phyloP scores from a whole-genome alignment of 257 asterid genomes.

The Agastache rugosa region DNA sequence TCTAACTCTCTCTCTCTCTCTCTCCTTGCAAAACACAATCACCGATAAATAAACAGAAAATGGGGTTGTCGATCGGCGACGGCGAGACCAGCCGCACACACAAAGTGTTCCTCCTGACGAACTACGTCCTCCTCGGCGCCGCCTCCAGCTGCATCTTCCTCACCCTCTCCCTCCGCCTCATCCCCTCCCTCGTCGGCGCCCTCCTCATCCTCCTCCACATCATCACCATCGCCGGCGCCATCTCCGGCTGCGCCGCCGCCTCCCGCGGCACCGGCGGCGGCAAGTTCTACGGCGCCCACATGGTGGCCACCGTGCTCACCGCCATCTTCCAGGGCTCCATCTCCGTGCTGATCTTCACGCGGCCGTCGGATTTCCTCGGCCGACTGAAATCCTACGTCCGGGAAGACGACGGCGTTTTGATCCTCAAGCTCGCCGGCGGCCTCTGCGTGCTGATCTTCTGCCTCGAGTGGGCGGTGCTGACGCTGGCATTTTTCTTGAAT shows the following conservation, averaged over 20 bases:
- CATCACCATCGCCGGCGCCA: conserved; percentile 68
- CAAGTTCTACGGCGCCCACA: conserved; percentile 81
- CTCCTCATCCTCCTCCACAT: conserved; percentile 78
- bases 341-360: conserved; percentile 76
- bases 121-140: conserved; percentile 72
- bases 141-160: conserved; percentile 84
- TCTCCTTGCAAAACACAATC: neutral
- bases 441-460: conserved; percentile 69
- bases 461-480: conserved; percentile 84
- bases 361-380: conserved; percentile 67
- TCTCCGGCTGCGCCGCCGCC: conserved; percentile 76
- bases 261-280: conserved; percentile 51
- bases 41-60: neutral
- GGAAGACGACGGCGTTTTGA: conserved; percentile 75
- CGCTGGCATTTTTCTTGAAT: conserved; percentile 77
- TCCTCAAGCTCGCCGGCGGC: conserved; percentile 78
- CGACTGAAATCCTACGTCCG: conserved; percentile 77
- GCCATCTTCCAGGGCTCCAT: conserved; percentile 93
- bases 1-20: neutral
- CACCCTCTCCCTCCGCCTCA: conserved; percentile 73
- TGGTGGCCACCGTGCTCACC: conserved; percentile 81
- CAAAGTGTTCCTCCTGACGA: conserved; percentile 56
- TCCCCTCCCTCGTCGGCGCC: conserved; percentile 64
- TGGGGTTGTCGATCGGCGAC: conserved; percentile 44
- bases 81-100: conserved; percentile 44